Percentiles rank a stretch among this genome's conserved stretches.
phyloP scores from a whole-genome alignment of 2,329 filamentous ascomycete genomes.

The Chaetomiaceae sp. region DNA sequence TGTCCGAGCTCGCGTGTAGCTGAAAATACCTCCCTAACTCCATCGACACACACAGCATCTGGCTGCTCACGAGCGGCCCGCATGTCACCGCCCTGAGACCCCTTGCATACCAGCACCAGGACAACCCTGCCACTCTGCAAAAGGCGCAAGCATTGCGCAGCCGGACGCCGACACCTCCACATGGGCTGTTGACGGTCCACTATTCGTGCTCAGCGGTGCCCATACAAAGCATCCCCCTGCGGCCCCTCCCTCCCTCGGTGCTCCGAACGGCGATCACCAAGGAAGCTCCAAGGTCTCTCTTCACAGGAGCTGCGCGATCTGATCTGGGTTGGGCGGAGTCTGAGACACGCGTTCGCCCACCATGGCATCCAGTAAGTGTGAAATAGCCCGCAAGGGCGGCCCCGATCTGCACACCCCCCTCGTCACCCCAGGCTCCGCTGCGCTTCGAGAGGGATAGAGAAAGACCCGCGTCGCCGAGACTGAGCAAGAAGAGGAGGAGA shows the following conservation, averaged over 20 bases:
- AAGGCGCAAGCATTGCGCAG: neutral
- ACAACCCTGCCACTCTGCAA: constrained; percentile 2
- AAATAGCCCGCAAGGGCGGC: constrained; percentile 31
- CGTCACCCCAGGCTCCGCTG: neutral
- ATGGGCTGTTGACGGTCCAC: neutral
- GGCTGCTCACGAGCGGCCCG: neutral
- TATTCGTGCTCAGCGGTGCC: neutral
- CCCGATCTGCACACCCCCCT: constrained; percentile 21
- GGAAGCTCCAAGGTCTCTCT: constrained; percentile 3
- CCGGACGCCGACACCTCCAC: neutral
- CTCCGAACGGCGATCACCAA: constrained; percentile 15
- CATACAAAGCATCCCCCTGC: neutral
- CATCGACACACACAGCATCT: neutral
- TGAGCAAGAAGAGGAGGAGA: neutral
- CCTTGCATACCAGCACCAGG: neutral
- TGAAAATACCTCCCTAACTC: too few species aligned
- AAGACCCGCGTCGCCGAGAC: constrained; percentile 3
- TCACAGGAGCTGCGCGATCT: neutral
- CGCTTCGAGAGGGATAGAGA: constrained; percentile 1
- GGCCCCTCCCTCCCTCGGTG: constrained; percentile 6
- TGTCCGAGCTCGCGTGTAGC: too few species aligned
- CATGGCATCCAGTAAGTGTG: constrained; percentile 45
- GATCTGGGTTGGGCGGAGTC: constrained; percentile 15
- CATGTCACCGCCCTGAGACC: neutral
- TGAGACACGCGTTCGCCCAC: constrained; percentile 30